phyloP scores from a whole-genome alignment of 2,329 filamentous ascomycete genomes.

The Didymella pinodella region DNA sequence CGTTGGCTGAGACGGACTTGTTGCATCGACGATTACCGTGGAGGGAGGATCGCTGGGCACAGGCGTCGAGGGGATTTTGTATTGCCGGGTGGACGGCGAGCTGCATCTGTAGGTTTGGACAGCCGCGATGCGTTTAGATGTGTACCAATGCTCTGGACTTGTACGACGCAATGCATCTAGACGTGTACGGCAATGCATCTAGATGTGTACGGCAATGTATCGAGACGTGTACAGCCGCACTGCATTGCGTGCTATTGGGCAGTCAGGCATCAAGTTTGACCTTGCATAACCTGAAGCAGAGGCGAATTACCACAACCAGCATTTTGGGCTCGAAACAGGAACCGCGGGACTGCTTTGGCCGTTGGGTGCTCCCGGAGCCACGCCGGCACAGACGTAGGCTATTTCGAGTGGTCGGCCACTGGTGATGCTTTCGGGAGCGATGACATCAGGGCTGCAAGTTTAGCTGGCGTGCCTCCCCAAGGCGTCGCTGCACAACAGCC shows the following conservation, averaged over 20 bases:
- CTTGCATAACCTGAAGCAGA: slow-evolving; percentile 8
- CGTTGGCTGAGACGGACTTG: slow-evolving; percentile 7
- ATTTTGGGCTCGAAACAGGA: slow-evolving; percentile 11
- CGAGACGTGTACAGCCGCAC: slow-evolving; percentile 4
- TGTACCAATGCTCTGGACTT: slow-evolving; percentile 1
- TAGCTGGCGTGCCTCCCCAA: slow-evolving; percentile 11
- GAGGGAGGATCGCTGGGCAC: neutral
- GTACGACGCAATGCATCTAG: no score
- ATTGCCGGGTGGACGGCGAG: neutral
- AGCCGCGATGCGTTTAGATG: neutral
- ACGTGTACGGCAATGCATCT: no score
- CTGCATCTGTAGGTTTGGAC: slow-evolving; percentile 5
- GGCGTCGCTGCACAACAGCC: slow-evolving; percentile 7
- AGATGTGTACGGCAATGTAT: no score
- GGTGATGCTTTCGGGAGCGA: slow-evolving; percentile 18
- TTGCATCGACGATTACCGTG: neutral
- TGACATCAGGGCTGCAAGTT: slow-evolving; percentile 19
- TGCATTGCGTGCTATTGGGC: neutral
- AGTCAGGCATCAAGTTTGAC: neutral
- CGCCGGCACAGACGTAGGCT: slow-evolving; percentile 1
- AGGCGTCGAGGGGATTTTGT: neutral
- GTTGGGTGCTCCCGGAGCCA: slow-evolving; percentile 8
- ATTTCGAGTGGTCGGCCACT: slow-evolving; percentile 3
- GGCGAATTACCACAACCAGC: slow-evolving; percentile 1
- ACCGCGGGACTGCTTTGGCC: slow-evolving; percentile 13